phyloP scores from a whole-genome alignment of 2,329 filamentous ascomycete species.

The Calonectria montana region DNA sequence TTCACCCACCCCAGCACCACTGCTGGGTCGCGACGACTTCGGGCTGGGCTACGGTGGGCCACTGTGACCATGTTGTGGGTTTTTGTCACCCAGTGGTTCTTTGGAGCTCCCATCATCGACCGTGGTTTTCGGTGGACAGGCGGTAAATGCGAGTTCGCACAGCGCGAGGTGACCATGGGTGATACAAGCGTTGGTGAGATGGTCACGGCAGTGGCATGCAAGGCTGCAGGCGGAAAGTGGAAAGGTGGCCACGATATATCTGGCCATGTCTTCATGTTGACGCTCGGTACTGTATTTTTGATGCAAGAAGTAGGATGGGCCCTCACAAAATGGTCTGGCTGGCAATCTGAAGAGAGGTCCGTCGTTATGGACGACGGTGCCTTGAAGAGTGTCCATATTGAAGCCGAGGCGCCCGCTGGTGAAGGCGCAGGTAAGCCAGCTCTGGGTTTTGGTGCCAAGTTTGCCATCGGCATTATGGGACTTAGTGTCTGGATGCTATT shows the following conservation, averaged over 20 bases:
- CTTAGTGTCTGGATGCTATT: conserved; percentile 95
- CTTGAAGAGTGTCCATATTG: conserved; percentile 68
- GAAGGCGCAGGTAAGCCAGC: conserved; percentile 39
- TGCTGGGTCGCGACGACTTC: conserved; percentile 54
- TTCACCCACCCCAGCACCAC: conserved; percentile 71
- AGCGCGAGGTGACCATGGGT: conserved; percentile 59
- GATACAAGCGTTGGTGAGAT: conserved; percentile 61
- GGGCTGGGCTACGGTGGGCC: conserved; percentile 75
- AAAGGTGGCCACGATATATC: conserved; percentile 95
- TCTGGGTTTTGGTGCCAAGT: conserved; percentile 62
- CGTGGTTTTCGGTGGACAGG: conserved; percentile 90
- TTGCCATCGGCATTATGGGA: conserved; percentile 72
- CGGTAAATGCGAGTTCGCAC: conserved; percentile 78
- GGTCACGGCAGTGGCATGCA: conserved; percentile 83
- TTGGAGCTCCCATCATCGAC: conserved; percentile 91
- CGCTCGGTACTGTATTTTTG: conserved; percentile 84
- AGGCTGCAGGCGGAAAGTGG: conserved; percentile 85
- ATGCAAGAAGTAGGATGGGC: conserved; percentile 81
- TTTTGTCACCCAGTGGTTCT: conserved; percentile 95
- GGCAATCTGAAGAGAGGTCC: conserved; percentile 69
- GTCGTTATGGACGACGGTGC: conserved; percentile 76
- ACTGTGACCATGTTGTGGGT: conserved; percentile 84
- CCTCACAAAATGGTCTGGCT: conserved; percentile 54
- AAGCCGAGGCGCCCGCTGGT: conserved; percentile 47
- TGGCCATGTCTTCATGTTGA: conserved; percentile 93